Evolutionary conservation across 2,329 filamentous ascomycete genomes (phyloP).

Genomic region (Thielaviopsis euricoi): DNA sequence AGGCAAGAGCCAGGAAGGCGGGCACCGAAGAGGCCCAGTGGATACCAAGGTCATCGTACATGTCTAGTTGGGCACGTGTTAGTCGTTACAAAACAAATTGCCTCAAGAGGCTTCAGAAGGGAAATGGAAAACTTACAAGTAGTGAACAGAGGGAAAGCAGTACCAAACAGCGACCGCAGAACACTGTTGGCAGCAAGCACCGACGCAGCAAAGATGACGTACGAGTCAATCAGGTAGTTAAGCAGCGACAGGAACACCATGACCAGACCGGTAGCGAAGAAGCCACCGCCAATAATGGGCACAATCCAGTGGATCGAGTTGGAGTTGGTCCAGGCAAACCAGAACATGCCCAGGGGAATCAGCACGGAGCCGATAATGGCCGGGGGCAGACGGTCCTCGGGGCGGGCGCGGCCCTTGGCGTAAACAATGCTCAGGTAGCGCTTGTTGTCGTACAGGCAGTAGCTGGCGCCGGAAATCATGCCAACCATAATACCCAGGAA

Average conservation of each 20-base stretch:
- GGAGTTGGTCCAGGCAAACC: constrained; percentile 49
- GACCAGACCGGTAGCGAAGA: constrained; percentile 41
- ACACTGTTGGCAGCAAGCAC: constrained; percentile 58
- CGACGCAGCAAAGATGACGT: constrained; percentile 62
- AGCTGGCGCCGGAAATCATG: constrained; percentile 38
- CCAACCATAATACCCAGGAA: constrained; percentile 50
- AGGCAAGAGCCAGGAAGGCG: constrained; percentile 55
- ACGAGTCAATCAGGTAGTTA: constrained; percentile 53
- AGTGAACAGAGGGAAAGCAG: constrained; percentile 59
- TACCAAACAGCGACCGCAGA: constrained; percentile 54
- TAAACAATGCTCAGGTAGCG: constrained; percentile 29
- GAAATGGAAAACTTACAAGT: constrained; percentile 15
- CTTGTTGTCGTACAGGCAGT: constrained; percentile 35
- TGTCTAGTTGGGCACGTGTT: constrained; percentile 17
- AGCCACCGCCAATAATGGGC: constrained; percentile 24
- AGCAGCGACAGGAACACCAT: constrained; percentile 49
- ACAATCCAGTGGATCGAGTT: constrained; percentile 41
- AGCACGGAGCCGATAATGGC: constrained; percentile 40
- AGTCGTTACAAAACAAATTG: neutral
- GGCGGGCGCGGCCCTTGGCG: constrained; percentile 40
- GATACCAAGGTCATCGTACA: constrained; percentile 45
- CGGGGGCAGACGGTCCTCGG: constrained; percentile 45
- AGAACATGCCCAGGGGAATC: constrained; percentile 45
- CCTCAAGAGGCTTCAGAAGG: neutral
- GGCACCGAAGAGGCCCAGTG: constrained; percentile 63